phyloP scores from a whole-genome alignment of 148 eudicot species.

The Dianthus caryophyllus region DNA sequence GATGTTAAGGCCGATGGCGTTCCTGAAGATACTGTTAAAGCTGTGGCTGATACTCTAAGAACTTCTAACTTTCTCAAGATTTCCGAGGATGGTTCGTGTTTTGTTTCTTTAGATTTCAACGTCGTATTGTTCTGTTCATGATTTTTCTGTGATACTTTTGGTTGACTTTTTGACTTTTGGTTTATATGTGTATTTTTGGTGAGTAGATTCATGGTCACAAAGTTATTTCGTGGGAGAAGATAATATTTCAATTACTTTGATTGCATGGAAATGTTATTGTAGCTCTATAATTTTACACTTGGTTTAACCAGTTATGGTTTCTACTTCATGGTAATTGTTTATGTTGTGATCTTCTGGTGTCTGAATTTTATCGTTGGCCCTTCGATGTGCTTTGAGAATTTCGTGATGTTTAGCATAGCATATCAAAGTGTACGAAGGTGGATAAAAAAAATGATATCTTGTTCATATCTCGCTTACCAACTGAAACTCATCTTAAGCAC shows the following conservation, averaged over 20 bases:
- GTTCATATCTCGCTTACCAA: neutral
- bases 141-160: neutral
- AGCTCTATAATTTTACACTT: neutral
- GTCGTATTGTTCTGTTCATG: neutral
- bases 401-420: neutral
- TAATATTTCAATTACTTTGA: no score
- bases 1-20: conserved; percentile 64
- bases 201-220: neutral
- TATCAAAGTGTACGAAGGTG: no score
- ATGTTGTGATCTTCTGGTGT: neutral
- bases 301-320: neutral
- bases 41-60: conserved; percentile 72
- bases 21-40: conserved; percentile 59
- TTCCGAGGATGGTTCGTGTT: conserved; percentile 75
- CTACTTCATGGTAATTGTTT: neutral
- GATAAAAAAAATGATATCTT: neutral
- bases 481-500: neutral
- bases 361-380: neutral
- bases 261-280: no score
- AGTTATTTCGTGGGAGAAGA: no score
- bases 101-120: neutral
- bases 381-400: neutral
- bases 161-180: neutral
- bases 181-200: neutral
- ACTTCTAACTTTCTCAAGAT: conserved; percentile 60